Base-by-base conservation (phyloP, 1,139 yeast genomes). In the Protomyces inundatus region DNA sequence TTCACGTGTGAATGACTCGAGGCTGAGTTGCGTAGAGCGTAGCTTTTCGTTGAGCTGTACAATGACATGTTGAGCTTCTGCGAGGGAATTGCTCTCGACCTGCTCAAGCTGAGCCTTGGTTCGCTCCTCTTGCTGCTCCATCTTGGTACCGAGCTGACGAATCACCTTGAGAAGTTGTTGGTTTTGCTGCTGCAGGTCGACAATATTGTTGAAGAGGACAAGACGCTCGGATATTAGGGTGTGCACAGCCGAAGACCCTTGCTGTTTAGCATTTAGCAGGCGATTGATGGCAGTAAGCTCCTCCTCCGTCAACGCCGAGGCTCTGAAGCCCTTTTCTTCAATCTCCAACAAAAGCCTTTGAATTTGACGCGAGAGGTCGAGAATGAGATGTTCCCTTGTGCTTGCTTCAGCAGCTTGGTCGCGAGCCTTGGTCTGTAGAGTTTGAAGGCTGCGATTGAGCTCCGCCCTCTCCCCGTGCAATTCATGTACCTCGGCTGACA, bases 1-100 rank as follows among this genome's bases (percentile, higher is more conserved):
- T 71, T 87, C 93, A 66, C 83, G 80, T 3, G 80, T 75, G 4
- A 82, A 80, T 0, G 88, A 81, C 6, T 79, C 82, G 54, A 66
- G 53, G 68, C 81, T 84, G 3, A 80, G 72, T 66, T 81, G 81
- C 30, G 83, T 71, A 45, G 81, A 77, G 35, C 80, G 79, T 53
- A 88, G 75, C 68, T 87, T 88, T 9, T 84, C 81, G 72, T 88
- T 85, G 63, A 91, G 77, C 1, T 84, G 80, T 45, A 82, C 74
- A 54, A 91, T 87, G 0, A 95, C 93, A 55, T 85, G 85, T 66
- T 84, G 84, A 2, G 97, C 96, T 68, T 87, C 95, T 60, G 80
- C 81, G 7, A 86, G 79, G 0, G 87, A 88, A 9, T 80, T 77
- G n/a, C 82, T 80, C 70, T 85, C 89, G 42, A 82, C 70, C 14